Percentiles rank a stretch among this genome's conserved stretches.
phyloP scores from a whole-genome alignment of 116 monocot species.

The Cymodocea nodosa region DNA sequence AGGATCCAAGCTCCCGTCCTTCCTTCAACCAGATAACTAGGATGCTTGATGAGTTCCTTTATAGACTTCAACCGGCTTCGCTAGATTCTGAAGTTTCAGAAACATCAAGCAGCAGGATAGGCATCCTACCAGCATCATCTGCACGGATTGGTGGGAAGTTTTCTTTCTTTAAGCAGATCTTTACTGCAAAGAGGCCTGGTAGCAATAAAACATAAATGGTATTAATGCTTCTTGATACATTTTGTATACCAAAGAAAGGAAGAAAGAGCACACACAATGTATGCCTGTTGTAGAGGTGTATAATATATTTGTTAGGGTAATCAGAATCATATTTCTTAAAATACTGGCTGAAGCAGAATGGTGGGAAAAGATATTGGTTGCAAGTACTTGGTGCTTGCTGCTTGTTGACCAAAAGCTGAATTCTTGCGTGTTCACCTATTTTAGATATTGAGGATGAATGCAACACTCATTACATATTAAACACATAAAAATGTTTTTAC shows the following conservation, averaged over 20 bases:
- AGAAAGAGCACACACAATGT: neutral
- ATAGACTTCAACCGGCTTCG: conserved; percentile 31
- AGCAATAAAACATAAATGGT: conserved; percentile 7
- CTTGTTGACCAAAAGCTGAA: too few species aligned
- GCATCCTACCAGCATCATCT: conserved; percentile 14
- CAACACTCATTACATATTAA: too few species aligned
- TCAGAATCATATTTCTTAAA: neutral
- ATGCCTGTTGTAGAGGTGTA: conserved; percentile 4
- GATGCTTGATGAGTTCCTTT: conserved; percentile 62
- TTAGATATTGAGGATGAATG: too few species aligned
- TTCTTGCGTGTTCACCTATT: too few species aligned
- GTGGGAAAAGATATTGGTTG: too few species aligned
- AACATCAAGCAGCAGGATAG: conserved; percentile 6
- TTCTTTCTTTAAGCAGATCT: conserved; percentile 22
- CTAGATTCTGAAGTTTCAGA: conserved; percentile 11
- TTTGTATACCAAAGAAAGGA: conserved; percentile 8
- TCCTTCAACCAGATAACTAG: conserved; percentile 77
- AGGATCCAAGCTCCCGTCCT: conserved; percentile 68
- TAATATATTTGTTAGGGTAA: conserved; percentile 8
- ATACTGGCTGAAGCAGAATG: too few species aligned
- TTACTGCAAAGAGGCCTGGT: conserved; percentile 9
- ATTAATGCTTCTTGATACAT: conserved; percentile 1
- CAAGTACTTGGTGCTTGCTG: too few species aligned
- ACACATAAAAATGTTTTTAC: too few species aligned
- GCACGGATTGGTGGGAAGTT: conserved; percentile 28